Conservation (phyloP, 1,284 basidiomycete species). For the Irpex rosettiformis region DNA sequence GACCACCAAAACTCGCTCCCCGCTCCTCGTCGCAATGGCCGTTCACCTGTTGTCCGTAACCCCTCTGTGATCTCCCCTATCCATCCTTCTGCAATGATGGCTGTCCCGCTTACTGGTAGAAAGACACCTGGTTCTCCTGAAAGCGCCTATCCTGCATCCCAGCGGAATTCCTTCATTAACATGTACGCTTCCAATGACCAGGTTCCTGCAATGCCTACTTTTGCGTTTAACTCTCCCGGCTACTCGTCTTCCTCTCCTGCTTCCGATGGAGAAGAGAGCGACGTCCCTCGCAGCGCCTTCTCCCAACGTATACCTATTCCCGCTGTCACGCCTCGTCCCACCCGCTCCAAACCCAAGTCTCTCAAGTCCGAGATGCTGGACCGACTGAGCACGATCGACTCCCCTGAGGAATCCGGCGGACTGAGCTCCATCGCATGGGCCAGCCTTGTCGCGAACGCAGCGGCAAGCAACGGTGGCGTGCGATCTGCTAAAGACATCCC, state of each 20-base stretch:
- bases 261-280: neutral
- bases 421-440: constrained; percentile 20
- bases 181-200: constrained; percentile 21
- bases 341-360: neutral
- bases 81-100: constrained; percentile 17
- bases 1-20: constrained; percentile 16
- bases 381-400: constrained; percentile 10
- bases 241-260: neutral
- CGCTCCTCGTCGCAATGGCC: constrained; percentile 23
- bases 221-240: constrained; percentile 16
- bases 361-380: constrained; percentile 2
- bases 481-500: neutral
- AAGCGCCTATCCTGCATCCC: constrained; percentile 9
- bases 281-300: neutral
- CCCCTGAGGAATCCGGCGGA: constrained; percentile 12
- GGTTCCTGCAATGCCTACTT: neutral
- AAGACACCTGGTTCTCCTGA: constrained; percentile 18
- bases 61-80: constrained; percentile 16
- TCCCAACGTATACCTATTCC: neutral
- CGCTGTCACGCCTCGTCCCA: neutral
- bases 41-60: constrained; percentile 21
- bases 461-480: constrained; percentile 17
- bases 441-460: constrained; percentile 13
- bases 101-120: constrained; percentile 18
- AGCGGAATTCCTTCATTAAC: constrained; percentile 27